Percentiles rank a stretch among this genome's conserved stretches.
Conservation (phyloP, 2,329 filamentous ascomycete species). For the Dactylellina parvicollis region DNA sequence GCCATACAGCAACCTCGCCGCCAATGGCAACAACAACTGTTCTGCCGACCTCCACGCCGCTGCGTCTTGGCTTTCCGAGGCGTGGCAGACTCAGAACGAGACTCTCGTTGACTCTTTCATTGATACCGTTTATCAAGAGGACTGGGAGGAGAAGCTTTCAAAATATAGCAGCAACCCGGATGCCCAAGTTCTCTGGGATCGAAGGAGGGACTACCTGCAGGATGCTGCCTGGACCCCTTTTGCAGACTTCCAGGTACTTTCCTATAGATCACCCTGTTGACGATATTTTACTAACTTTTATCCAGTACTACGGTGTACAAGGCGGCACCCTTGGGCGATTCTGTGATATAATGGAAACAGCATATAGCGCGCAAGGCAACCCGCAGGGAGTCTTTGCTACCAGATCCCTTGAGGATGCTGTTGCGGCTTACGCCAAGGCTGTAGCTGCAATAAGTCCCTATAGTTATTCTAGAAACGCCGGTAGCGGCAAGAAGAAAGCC, state of each 20-base stretch:
- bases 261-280: conserved; percentile 23
- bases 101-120: conserved; percentile 61
- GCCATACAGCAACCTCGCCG: conserved; percentile 22
- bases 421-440: conserved; percentile 41
- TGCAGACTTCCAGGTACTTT: conserved; percentile 60
- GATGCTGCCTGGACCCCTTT: conserved; percentile 56
- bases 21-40: conserved; percentile 50
- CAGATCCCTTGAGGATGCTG: conserved; percentile 18
- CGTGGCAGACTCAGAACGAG: conserved; percentile 56
- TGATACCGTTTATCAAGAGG: conserved; percentile 30
- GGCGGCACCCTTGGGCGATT: conserved; percentile 61
- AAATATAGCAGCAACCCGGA: not conserved
- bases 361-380: conserved; percentile 56
- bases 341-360: conserved; percentile 62
- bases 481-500: not conserved
- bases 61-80: conserved; percentile 45
- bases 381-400: conserved; percentile 42
- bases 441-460: conserved; percentile 38
- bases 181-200: conserved; percentile 29
- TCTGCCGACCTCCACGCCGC: conserved; percentile 54
- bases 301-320: conserved; percentile 61
- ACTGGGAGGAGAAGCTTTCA: conserved; percentile 22
- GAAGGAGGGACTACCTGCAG: conserved; percentile 36
- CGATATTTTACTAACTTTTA: no score
- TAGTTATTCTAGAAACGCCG: conserved; percentile 16